Evolutionary conservation across 148 eudicot genomes (phyloP), one percentile per base, ranked within the genome.

Genomic region (Tetragonia tetragonoides): DNA sequence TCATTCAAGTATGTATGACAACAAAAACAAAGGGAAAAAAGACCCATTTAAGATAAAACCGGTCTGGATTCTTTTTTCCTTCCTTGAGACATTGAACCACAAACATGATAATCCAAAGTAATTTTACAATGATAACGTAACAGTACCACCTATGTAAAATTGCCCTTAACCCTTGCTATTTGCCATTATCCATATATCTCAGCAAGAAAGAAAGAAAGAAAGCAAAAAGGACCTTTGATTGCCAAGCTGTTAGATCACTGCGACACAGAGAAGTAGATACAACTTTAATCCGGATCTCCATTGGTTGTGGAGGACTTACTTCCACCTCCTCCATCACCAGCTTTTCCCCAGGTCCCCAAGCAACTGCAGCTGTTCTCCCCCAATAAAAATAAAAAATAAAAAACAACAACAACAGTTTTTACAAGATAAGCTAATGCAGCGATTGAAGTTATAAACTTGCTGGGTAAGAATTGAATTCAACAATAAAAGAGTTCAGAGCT

Each of bases 181-280:
- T 28, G 34, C 34, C 34, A 28, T 28, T 1, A 28, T 28, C 34
- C 34, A 28, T 0, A 28, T 28, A 28, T 28, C 34, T 28, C 34
- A 28, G 34, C 34, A 1, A 28, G 34, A 4, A 64, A 24, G 39
- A 15, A 41, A 37, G 38, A 42, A 39, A 20, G 39, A 61, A 44
- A 57, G 70, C n/a, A n/a, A 37, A 41, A 39, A 38, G 34, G 6
- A 86, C 97, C 94, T 85, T 85, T 75, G 97, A 89, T 70, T 87
- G 91, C 99, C 99, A 95, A 71, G 97, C 96, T 34, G 88, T 80
- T 82, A 92, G 34, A 65, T 95, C 99, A 37, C 94, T 91, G 66
- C 99, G 94, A 82, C 99, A 95, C 28, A 95, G 91, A 64, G 99
- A 90, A 75, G 99, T 95, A 77, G 86, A 89, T 70, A 95, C 87